A percentile compares a stretch with the other conserved stretches of the same genome.
Evolutionary conservation across 305 asterid species (phyloP).

Genomic region (Striga hermonthica): DNA sequence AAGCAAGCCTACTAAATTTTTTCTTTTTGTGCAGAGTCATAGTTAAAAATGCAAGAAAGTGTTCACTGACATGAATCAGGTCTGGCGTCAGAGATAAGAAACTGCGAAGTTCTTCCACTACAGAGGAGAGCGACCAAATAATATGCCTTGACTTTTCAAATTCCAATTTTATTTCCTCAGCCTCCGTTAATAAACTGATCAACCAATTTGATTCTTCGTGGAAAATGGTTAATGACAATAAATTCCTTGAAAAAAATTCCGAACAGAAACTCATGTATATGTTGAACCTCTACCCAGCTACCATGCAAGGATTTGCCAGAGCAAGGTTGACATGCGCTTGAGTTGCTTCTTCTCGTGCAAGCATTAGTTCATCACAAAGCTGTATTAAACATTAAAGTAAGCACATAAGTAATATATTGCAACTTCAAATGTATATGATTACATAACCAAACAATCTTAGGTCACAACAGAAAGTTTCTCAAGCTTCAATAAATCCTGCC

Average conservation of each 20-base stretch:
- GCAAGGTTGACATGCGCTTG: slow-evolving; percentile 55
- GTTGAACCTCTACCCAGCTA: slow-evolving; percentile 33
- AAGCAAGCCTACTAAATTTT: too few species aligned
- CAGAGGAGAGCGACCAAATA: slow-evolving; percentile 43
- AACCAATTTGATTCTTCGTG: slow-evolving; percentile 64
- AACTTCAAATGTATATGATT: slow-evolving; percentile 17
- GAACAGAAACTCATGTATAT: not conserved
- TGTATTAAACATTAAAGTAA: slow-evolving; percentile 32
- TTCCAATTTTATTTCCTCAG: slow-evolving; percentile 55
- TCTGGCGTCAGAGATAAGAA: slow-evolving; percentile 41
- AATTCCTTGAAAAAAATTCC: slow-evolving; percentile 6
- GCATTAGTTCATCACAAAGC: slow-evolving; percentile 66
- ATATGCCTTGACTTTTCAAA: slow-evolving; percentile 55
- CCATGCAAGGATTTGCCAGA: slow-evolving; percentile 42
- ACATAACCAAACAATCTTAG: slow-evolving; percentile 17
- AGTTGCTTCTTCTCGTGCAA: slow-evolving; percentile 62
- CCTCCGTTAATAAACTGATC: slow-evolving; percentile 46
- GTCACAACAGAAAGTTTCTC: slow-evolving; percentile 24
- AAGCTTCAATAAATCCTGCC: slow-evolving; percentile 3
- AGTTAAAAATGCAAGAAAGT: slow-evolving; percentile 16
- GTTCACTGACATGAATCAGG: slow-evolving; percentile 55
- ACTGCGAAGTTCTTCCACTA: slow-evolving; percentile 56
- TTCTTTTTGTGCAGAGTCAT: not conserved
- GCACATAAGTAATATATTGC: slow-evolving; percentile 9
- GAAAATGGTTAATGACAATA: slow-evolving; percentile 33